Base-by-base conservation (phyloP, 441 rosid genomes). In the Populus tomentosa region DNA sequence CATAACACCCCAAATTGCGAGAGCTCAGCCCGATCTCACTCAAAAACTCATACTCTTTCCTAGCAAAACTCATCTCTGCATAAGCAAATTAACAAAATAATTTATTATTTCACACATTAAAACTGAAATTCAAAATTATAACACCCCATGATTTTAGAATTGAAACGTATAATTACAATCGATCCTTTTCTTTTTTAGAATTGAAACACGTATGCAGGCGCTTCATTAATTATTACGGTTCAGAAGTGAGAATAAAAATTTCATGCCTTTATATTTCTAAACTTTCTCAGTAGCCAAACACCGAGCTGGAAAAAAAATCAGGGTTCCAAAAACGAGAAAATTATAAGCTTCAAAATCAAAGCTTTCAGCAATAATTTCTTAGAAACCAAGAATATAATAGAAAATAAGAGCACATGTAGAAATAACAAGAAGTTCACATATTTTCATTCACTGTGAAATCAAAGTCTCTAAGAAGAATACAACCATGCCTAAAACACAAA, bases 21-120 rank as follows among this genome's bases (percentile, higher is more conserved):
- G 93, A 75, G 70, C 84, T 78, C 76, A 95, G 78, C 6, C 98
- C 97, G 86, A 95, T 87, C 88, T 92, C 98, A 33, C 86, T 86
- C 84, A 95, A 84, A 87, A 92, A 90, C 79, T 86, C 95, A 56
- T 86, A 82, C 79, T 84, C 93, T 77, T 89, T 85, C 84, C 73
- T 86, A 11, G 81, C 80, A 23, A 91, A 95, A 61, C 88, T 89
- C 99, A 95, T 93, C 79, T 82, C 90, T 68, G 72, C 80, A 70
- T 21, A 63, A 61, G 69, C 11, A 53, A 13, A 75, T 18, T 8
- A 21, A 32, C 6, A 73, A 7, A 16, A 24, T 7, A 73, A 63
- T 38, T 50, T 35, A 28, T 38, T 70, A 46, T 36, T 13, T 23
- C 24, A 46, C 61, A 7, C 21, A 42, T 26, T 6, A 71, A 71